A percentile compares a stretch with the other conserved stretches of the same genome.
Conservation (phyloP, 805 yeast species). For the Cyberlindnera mrakii region DNA sequence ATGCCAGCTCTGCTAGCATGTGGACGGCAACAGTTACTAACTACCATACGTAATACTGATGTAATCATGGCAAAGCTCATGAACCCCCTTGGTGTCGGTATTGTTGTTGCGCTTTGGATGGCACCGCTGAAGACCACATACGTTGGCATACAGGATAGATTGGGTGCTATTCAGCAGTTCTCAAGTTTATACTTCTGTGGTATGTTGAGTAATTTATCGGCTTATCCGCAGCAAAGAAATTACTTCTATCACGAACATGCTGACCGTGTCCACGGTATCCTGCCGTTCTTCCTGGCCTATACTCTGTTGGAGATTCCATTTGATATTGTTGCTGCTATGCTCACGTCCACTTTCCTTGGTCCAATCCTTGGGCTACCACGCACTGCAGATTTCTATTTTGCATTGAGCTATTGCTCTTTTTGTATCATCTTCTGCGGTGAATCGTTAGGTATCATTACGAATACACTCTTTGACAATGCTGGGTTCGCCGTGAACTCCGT, state of each 20-base stretch:
- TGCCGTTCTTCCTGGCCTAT: slow-evolving; percentile 61
- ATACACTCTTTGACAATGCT: slow-evolving; percentile 63
- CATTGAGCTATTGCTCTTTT: slow-evolving; percentile 48
- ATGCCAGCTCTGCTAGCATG: slow-evolving; percentile 17
- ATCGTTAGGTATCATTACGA: slow-evolving; percentile 75
- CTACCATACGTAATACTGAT: slow-evolving; percentile 43
- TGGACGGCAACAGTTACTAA: slow-evolving; percentile 14
- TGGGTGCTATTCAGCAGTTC: slow-evolving; percentile 73
- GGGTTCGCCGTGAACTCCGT: slow-evolving; percentile 78
- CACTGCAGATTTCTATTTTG: slow-evolving; percentile 60
- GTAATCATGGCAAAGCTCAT: slow-evolving; percentile 57
- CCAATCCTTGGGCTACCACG: slow-evolving; percentile 71
- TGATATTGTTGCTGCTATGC: slow-evolving; percentile 51
- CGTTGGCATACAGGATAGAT: slow-evolving; percentile 55
- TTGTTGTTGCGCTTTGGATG: slow-evolving; percentile 64
- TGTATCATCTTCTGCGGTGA: slow-evolving; percentile 71
- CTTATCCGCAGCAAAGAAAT: slow-evolving; percentile 70
- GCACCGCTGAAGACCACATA: slow-evolving; percentile 45
- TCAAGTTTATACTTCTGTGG: slow-evolving; percentile 75
- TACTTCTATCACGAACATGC: slow-evolving; percentile 74
- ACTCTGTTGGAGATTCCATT: slow-evolving; percentile 58
- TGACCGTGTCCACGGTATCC: slow-evolving; percentile 65
- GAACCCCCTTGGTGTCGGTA: slow-evolving; percentile 62
- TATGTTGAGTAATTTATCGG: slow-evolving; percentile 68
- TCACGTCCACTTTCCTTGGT: slow-evolving; percentile 59